A percentile compares a stretch with the other conserved stretches of the same genome.
Conservation (phyloP, 1,284 basidiomycete genomes). For the Cutaneotrichosporon dermatis region DNA sequence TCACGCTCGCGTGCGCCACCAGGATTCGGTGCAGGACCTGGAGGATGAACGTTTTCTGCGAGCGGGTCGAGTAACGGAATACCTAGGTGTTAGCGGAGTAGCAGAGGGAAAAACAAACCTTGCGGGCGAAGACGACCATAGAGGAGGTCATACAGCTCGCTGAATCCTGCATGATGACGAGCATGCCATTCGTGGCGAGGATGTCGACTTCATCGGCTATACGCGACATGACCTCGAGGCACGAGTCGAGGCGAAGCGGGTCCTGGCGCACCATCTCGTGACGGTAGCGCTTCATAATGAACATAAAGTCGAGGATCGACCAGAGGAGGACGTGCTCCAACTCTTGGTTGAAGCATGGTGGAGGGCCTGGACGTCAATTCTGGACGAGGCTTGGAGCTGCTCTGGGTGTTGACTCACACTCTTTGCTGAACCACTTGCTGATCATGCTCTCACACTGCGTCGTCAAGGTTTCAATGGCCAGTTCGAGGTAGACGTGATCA, state of each 20-base stretch:
- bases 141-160: slow-evolving; percentile 34
- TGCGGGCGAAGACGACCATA: slow-evolving; percentile 28
- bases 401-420: slow-evolving; percentile 27
- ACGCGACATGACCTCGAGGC: slow-evolving; percentile 24
- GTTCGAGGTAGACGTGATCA: slow-evolving; percentile 26
- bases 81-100: slow-evolving; percentile 14
- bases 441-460: slow-evolving; percentile 26
- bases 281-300: slow-evolving; percentile 32
- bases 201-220: slow-evolving; percentile 33
- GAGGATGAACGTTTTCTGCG: slow-evolving; percentile 18
- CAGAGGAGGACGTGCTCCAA: slow-evolving; percentile 33
- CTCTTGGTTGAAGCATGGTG: slow-evolving; percentile 28
- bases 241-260: slow-evolving; percentile 26
- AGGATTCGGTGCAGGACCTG: slow-evolving; percentile 20
- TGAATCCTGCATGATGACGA: slow-evolving; percentile 39
- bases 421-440: slow-evolving; percentile 28
- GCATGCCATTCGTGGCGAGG: slow-evolving; percentile 26
- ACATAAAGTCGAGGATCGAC: slow-evolving; percentile 34
- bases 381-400: background rate
- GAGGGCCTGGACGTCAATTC: slow-evolving; percentile 15
- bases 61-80: slow-evolving; percentile 22
- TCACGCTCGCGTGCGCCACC: slow-evolving; percentile 17
- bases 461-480: slow-evolving; percentile 29
- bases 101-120: slow-evolving; percentile 13
- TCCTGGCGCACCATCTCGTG: slow-evolving; percentile 22